Evolutionary conservation across 306 rosid species (phyloP), one percentile per base, ranked within the genome.

Genomic region (Cucumis hystrix): DNA sequence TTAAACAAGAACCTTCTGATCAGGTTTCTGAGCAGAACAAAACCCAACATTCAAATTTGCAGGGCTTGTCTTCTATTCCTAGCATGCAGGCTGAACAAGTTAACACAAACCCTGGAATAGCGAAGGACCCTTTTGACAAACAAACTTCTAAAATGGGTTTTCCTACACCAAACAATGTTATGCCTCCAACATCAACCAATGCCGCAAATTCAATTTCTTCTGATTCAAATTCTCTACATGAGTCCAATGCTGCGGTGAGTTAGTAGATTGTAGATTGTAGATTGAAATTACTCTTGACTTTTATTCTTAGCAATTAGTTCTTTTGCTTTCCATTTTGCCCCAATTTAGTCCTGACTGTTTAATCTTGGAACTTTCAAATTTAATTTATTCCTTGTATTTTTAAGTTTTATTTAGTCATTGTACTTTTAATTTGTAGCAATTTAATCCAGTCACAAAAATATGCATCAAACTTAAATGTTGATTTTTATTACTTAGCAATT

Each of bases 21-120:
- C 89, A 85, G 80, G 83, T 84, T 83, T 74, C 85, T 49, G 97
- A 91, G 89, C 92, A 85, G 77, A 89, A 84, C 60, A 93, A 87
- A 83, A 82, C 83, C 60, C 82, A 79, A 69, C 75, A 83, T 43
- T 73, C 92, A 67, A 85, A 83, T 81, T 74, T 86, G 59, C 95
- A 88, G 39, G 92, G 88, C 37, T 79, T 86, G 81, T 86, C 93
- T 80, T 86, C 93, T 74, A 81, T 77, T 81, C 81, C 88, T 84
- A 63, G 88, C 49, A 82, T 84, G 33, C 90, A 91, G 75, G 64
- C 74, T 70, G 97, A 88, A 78, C 98, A 80, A 25, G 87, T 88
- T 75, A 87, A 65, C 80, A 74, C 77, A 47, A 80, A 85, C 62
- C 87, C 89, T 58, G 96, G 92, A 83, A 76, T 79, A 70, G 57